Evolutionary conservation across 148 eudicot genomes (phyloP).

Genomic region (Mesembryanthemum crystallinum): DNA sequence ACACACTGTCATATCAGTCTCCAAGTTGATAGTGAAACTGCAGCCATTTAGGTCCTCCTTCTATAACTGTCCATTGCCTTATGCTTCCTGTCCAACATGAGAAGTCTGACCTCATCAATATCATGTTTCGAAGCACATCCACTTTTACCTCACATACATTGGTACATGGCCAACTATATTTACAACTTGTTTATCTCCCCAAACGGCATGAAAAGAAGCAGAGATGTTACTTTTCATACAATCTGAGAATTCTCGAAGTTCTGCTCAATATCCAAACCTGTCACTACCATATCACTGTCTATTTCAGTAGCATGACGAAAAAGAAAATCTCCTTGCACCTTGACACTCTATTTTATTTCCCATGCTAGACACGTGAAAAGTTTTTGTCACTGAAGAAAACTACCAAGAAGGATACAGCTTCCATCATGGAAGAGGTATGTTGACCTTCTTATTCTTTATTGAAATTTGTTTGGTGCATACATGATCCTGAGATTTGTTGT

Average conservation of each 20-base stretch:
- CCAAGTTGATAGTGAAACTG: background rate
- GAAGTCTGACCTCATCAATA: background rate
- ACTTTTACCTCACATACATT: background rate
- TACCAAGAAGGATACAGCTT: slow-evolving; percentile 67
- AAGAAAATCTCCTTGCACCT: background rate
- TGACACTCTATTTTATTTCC: slow-evolving; percentile 8
- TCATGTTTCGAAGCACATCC: background rate
- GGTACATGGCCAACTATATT: background rate
- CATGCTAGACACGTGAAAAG: slow-evolving; percentile 74
- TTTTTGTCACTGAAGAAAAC: slow-evolving; percentile 73
- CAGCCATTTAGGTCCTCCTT: background rate
- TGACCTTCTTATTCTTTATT: slow-evolving; percentile 22
- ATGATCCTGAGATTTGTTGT: slow-evolving; percentile 23
- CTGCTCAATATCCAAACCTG: background rate
- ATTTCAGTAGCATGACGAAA: background rate
- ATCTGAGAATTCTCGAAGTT: background rate
- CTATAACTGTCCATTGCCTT: background rate
- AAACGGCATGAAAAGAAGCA: background rate
- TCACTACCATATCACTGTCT: background rate
- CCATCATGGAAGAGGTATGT: slow-evolving; percentile 73
- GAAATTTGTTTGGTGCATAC: slow-evolving; percentile 8
- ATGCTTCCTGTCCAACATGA: background rate
- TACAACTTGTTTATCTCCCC: background rate
- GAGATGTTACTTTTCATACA: background rate
- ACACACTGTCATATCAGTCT: background rate